Conservation (phyloP, 2,329 filamentous ascomycete genomes). For the Cephalotrichum gorgonifer region DNA sequence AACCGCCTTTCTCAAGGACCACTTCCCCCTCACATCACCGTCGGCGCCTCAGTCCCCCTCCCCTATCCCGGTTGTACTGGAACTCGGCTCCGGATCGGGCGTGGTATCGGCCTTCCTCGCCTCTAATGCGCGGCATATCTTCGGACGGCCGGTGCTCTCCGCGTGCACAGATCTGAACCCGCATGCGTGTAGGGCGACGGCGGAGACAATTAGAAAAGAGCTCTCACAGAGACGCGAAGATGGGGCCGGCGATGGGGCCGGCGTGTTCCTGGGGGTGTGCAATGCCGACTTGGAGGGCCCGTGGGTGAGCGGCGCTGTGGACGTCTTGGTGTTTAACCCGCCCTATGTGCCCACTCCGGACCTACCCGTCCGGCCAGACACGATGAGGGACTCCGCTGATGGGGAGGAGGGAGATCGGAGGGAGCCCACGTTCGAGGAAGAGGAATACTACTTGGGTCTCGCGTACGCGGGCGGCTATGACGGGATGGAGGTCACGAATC, state of each 20-base stretch:
- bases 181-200: conserved; percentile 70
- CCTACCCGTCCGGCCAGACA: conserved; percentile 45
- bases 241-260: conserved; percentile 20
- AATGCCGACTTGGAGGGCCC: conserved; percentile 60
- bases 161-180: conserved; percentile 77
- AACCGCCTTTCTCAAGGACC: conserved; percentile 53
- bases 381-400: conserved; percentile 8
- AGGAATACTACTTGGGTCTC: conserved; percentile 73
- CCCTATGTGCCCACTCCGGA: conserved; percentile 86
- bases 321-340: conserved; percentile 91
- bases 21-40: conserved; percentile 36
- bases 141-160: conserved; percentile 42
- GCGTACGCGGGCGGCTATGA: conserved; percentile 83
- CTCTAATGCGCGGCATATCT: conserved; percentile 42
- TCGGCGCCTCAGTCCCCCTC: conserved; percentile 6
- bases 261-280: conserved; percentile 52
- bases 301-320: conserved; percentile 50
- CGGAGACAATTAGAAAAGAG: conserved; percentile 47
- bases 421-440: conserved; percentile 55
- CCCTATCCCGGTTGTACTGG: conserved; percentile 57
- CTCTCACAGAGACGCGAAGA: conserved; percentile 23
- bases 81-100: conserved; percentile 85
- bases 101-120: conserved; percentile 85
- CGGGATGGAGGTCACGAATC: conserved; percentile 88
- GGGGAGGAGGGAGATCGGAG: conserved; percentile 16